A percentile compares a stretch with the other conserved stretches of the same genome.
Evolutionary conservation across 495 filamentous ascomycete species (phyloP).

Genomic region (Lichenothelia convexa): DNA sequence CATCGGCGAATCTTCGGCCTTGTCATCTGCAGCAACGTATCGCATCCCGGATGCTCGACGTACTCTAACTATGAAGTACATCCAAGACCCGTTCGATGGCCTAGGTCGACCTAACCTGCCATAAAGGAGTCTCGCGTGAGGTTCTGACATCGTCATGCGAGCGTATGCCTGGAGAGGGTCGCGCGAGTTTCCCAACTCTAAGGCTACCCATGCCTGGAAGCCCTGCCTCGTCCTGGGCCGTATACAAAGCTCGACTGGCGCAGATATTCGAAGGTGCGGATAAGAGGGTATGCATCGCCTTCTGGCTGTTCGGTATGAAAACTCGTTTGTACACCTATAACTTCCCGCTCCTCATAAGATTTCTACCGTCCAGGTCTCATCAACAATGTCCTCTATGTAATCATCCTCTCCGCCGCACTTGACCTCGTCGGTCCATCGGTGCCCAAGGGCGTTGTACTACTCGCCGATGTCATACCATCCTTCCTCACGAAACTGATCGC

Average conservation of each 20-base stretch:
- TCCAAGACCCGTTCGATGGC: too few relatives aligned
- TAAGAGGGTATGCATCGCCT: constrained; percentile 55
- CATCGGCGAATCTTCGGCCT: too few relatives aligned
- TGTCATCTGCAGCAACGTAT: too few relatives aligned
- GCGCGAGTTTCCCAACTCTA: neutral
- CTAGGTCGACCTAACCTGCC: too few relatives aligned
- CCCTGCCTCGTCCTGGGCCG: constrained; percentile 54
- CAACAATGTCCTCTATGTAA: constrained; percentile 96
- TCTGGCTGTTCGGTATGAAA: constrained; percentile 79
- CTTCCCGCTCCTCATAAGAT: neutral
- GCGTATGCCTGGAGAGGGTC: neutral
- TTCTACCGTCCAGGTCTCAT: constrained; percentile 47
- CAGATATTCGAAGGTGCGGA: constrained; percentile 49
- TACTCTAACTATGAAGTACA: too few relatives aligned
- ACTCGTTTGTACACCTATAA: neutral
- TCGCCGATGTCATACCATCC: constrained; percentile 78
- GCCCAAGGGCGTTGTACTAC: constrained; percentile 80
- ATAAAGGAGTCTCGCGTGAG: too few relatives aligned
- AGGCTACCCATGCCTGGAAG: constrained; percentile 54
- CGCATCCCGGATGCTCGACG: too few relatives aligned
- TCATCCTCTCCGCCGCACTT: constrained; percentile 88
- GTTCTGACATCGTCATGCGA: neutral
- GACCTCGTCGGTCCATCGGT: constrained; percentile 76
- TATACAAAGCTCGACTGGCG: constrained; percentile 45
- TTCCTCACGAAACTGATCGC: constrained; percentile 76